phyloP scores from a whole-genome alignment of 352 stramenopile species.

The Globisporangium abappressorium region DNA sequence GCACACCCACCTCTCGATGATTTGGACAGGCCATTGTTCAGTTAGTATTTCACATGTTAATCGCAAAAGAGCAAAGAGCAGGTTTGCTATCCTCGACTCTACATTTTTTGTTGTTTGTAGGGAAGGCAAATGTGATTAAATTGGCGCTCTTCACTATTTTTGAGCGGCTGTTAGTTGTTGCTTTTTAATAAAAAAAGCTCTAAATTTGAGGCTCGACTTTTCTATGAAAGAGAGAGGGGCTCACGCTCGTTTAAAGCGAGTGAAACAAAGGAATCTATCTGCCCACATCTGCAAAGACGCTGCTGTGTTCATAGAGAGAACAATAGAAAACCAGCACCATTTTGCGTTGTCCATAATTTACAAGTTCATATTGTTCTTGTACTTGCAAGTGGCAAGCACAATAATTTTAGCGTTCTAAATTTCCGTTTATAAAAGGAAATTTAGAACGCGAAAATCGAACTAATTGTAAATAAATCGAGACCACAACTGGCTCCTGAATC shows the following conservation, averaged over 20 bases:
- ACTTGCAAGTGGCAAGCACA: no score
- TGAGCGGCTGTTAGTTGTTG: neutral
- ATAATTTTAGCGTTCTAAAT: no score
- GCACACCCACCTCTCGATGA: neutral
- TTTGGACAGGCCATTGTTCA: neutral
- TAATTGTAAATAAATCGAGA: neutral
- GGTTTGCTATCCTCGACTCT: neutral
- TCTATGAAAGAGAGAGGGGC: neutral
- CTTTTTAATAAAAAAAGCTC: neutral
- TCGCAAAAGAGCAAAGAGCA: neutral
- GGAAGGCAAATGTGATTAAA: neutral
- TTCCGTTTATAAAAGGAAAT: neutral
- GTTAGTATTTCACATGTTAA: conserved; percentile 1
- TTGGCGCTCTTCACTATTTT: neutral
- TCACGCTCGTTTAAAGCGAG: neutral
- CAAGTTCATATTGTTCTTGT: neutral
- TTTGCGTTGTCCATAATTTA: neutral
- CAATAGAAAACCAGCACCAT: neutral
- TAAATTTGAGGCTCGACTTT: neutral
- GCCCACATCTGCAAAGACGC: neutral
- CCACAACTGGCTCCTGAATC: neutral
- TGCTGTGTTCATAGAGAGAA: neutral
- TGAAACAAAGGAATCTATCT: conserved; percentile 4
- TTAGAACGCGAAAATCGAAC: neutral
- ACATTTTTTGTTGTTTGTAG: neutral